phyloP scores from a whole-genome alignment of 2,329 filamentous ascomycete species.

The Neofusicoccum parvum region DNA sequence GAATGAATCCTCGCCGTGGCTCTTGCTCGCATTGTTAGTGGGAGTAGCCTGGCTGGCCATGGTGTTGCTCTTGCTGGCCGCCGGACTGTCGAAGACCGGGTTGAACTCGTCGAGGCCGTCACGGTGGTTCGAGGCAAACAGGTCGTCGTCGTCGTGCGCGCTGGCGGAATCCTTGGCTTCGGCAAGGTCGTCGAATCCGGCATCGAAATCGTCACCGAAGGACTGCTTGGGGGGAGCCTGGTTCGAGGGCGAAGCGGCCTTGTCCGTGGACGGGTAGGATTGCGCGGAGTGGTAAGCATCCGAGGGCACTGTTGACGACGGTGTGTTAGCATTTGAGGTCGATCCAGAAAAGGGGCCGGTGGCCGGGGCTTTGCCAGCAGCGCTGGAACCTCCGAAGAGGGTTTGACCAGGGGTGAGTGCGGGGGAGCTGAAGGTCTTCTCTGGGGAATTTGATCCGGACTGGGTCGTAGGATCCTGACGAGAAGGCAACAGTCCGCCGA shows the following conservation, averaged over 20 bases:
- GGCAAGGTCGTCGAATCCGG: conserved; percentile 79
- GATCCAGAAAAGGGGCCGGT: conserved; percentile 31
- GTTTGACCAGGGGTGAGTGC: conserved; percentile 41
- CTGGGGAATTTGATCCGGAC: conserved; percentile 37
- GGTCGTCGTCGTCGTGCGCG: conserved; percentile 72
- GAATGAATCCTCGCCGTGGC: conserved; percentile 48
- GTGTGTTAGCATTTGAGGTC: conserved; percentile 42
- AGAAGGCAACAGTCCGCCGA: conserved; percentile 57
- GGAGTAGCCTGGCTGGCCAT: conserved; percentile 48
- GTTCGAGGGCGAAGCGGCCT: conserved; percentile 18
- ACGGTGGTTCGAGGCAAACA: conserved; percentile 63
- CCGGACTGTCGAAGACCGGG: conserved; percentile 73
- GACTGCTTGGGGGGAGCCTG: conserved; percentile 38
- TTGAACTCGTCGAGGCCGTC: conserved; percentile 78
- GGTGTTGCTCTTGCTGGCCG: conserved; percentile 51
- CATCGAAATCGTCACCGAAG: conserved; percentile 74
- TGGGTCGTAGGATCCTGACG: conserved; percentile 54
- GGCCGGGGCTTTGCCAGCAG: conserved; percentile 33
- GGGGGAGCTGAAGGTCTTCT: conserved; percentile 38
- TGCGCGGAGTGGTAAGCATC: conserved; percentile 46
- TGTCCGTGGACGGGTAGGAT: conserved; percentile 40
- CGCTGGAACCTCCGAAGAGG: conserved; percentile 41
- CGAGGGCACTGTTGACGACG: conserved; percentile 42
- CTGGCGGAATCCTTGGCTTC: conserved; percentile 76
- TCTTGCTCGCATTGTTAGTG: conserved; percentile 26